These are phyloP conservation scores for Pseudogymnoascus sp. DNA, from an alignment of 2,329 filamentous ascomycete genomes.

Conservation along the genomic window DNA sequence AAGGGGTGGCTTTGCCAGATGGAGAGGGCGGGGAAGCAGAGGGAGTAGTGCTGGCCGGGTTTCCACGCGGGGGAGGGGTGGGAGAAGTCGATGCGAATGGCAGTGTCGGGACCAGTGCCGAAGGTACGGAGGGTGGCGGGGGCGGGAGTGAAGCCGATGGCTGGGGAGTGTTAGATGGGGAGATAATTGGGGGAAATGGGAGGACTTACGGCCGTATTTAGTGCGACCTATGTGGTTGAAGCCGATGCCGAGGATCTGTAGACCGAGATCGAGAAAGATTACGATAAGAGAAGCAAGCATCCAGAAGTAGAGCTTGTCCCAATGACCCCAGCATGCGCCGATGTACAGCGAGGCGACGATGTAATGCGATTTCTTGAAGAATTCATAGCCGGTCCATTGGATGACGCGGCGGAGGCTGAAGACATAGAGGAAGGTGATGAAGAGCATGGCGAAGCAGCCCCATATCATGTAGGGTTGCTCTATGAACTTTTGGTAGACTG, in stretches of 20 bases:
- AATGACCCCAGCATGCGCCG: slow-evolving; percentile 68
- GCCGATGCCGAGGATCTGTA: slow-evolving; percentile 48
- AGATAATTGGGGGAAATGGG: neutral
- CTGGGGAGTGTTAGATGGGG: slow-evolving; percentile 16
- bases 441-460: slow-evolving; percentile 58
- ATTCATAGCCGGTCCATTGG: slow-evolving; percentile 61
- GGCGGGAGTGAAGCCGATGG: slow-evolving; percentile 46
- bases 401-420: slow-evolving; percentile 53
- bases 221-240: slow-evolving; percentile 52
- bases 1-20: slow-evolving; percentile 81
- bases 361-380: slow-evolving; percentile 68
- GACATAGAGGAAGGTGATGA: slow-evolving; percentile 52
- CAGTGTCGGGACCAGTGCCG: slow-evolving; percentile 47
- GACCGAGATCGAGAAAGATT: slow-evolving; percentile 54
- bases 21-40: slow-evolving; percentile 75
- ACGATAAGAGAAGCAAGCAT: slow-evolving; percentile 57
- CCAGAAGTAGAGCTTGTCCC: slow-evolving; percentile 59
- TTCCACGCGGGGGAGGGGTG: slow-evolving; percentile 56
- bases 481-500: slow-evolving; percentile 47
- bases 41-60: slow-evolving; percentile 74
- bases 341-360: slow-evolving; percentile 65
- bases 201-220: slow-evolving; percentile 27
- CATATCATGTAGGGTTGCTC: slow-evolving; percentile 61
- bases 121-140: slow-evolving; percentile 45
- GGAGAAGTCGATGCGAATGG: slow-evolving; percentile 57